Percentiles rank a stretch among this genome's conserved stretches.
Conservation (phyloP, 2,329 filamentous ascomycete species). For the Colletotrichum falcatum region DNA sequence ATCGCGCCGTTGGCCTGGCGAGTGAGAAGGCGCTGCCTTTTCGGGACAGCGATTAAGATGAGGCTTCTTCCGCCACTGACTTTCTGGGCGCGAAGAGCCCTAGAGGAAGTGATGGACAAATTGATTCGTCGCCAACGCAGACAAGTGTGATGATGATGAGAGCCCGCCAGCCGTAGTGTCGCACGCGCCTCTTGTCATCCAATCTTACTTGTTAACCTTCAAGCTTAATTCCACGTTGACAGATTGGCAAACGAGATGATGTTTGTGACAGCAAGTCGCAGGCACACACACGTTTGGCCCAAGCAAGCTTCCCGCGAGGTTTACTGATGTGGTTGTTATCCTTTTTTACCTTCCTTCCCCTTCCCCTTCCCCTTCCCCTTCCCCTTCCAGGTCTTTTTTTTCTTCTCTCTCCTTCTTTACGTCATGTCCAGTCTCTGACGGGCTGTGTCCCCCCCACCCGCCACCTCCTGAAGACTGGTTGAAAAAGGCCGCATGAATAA, state of each 20-base stretch:
- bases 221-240: slow-evolving; percentile 39
- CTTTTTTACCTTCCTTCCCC: neutral
- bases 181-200: slow-evolving; percentile 35
- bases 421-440: neutral
- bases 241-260: neutral
- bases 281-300: too few relatives aligned
- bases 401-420: neutral
- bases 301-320: neutral
- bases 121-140: slow-evolving; percentile 9
- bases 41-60: slow-evolving; percentile 22
- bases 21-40: slow-evolving; percentile 15
- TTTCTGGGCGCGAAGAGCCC: slow-evolving; percentile 3
- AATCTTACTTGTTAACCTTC: slow-evolving; percentile 39
- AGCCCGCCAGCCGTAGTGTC: slow-evolving; percentile 26
- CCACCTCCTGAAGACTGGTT: slow-evolving; percentile 13
- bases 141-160: slow-evolving; percentile 6
- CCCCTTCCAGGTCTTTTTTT: neutral
- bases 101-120: slow-evolving; percentile 7
- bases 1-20: slow-evolving; percentile 9
- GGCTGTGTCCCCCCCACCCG: slow-evolving; percentile 15
- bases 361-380: too few relatives aligned
- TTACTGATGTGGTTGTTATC: neutral
- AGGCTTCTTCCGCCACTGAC: slow-evolving; percentile 16
- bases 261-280: neutral
- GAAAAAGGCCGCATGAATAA: slow-evolving; percentile 25